Evolutionary conservation across 441 rosid genomes (phyloP).

Genomic region (Eruca vesicaria): DNA sequence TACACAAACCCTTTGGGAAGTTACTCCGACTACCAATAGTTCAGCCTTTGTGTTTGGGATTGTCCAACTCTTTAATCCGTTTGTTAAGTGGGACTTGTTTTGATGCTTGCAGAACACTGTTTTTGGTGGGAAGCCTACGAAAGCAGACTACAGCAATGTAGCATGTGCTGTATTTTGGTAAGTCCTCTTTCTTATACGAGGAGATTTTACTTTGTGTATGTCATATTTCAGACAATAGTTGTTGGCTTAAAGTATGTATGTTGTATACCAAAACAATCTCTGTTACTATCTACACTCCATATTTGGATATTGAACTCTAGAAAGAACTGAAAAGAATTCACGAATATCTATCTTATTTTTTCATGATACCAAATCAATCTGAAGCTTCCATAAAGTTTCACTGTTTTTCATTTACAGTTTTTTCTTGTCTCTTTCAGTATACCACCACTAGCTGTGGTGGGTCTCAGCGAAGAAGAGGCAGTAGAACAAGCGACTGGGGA

Average conservation of each 20-base stretch:
- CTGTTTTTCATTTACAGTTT: too few species aligned
- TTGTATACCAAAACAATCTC: background rate
- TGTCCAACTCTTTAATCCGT: background rate
- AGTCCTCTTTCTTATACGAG: constrained; percentile 13
- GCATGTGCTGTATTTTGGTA: constrained; percentile 97
- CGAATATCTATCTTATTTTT: background rate
- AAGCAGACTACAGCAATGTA: constrained; percentile 70
- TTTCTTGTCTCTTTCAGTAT: constrained; percentile 53
- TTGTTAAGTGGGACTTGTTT: background rate
- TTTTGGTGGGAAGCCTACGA: constrained; percentile 81
- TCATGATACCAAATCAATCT: background rate
- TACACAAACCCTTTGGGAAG: background rate
- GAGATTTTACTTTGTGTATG: background rate
- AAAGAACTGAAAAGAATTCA: background rate
- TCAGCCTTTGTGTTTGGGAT: constrained; percentile 17
- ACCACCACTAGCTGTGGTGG: constrained; percentile 92
- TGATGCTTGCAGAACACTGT: constrained; percentile 77
- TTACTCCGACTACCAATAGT: background rate
- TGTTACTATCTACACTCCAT: background rate
- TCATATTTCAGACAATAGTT: background rate
- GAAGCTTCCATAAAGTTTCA: background rate
- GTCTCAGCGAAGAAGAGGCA: constrained; percentile 94
- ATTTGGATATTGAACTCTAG: background rate
- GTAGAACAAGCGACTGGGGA: constrained; percentile 80
- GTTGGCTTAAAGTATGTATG: background rate